phyloP scores from a whole-genome alignment of 2,329 filamentous ascomycete species.

The Trichophaea hybrida region DNA sequence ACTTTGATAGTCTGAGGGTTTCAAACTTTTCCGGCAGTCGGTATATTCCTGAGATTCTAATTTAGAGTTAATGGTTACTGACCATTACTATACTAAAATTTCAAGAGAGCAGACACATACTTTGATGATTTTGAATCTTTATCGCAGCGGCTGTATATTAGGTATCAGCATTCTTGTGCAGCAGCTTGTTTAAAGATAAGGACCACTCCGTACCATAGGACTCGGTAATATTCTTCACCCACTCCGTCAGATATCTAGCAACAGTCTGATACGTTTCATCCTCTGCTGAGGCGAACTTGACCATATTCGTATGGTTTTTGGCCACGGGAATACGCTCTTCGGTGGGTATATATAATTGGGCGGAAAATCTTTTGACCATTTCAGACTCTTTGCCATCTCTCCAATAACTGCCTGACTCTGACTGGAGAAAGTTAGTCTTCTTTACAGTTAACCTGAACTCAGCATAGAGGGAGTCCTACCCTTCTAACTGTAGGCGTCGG shows the following conservation, averaged over 20 bases:
- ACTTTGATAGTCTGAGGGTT: neutral
- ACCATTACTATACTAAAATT: neutral
- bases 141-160: neutral
- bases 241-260: neutral
- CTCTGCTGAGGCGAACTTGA: constrained; percentile 7
- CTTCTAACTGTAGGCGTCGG: constrained; percentile 5
- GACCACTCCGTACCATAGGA: neutral
- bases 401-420: neutral
- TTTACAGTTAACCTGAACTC: neutral
- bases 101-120: no score
- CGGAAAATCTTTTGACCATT: constrained; percentile 6
- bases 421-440: neutral
- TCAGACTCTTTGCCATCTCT: constrained; percentile 4
- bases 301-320: constrained; percentile 11
- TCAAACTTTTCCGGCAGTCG: neutral
- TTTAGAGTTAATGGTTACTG: neutral
- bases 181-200: neutral
- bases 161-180: neutral
- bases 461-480: neutral
- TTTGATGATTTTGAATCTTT: no score
- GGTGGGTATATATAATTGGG: constrained; percentile 7
- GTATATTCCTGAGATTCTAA: neutral
- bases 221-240: neutral
- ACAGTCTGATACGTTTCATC: neutral
- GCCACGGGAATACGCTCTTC: constrained; percentile 6